Evolutionary conservation across 495 filamentous ascomycete genomes (phyloP).

Genomic region (Xylaria nigripes): DNA sequence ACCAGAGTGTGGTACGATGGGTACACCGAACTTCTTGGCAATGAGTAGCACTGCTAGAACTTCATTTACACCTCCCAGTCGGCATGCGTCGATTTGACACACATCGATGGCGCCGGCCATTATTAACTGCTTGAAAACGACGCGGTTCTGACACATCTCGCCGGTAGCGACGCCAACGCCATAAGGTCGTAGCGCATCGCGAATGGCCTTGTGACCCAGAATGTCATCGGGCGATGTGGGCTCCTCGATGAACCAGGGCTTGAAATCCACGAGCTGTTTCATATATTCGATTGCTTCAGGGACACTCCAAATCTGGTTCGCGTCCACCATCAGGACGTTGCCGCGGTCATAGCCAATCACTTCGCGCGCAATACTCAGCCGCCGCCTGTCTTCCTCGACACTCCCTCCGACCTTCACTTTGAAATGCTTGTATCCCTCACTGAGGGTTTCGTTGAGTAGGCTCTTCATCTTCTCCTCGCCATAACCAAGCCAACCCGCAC

Average conservation of each 20-base stretch:
- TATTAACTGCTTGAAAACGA: conserved; percentile 89
- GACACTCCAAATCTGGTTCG: conserved; percentile 91
- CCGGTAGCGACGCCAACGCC: conserved; percentile 85
- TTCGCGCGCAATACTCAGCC: conserved; percentile 66
- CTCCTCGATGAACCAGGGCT: conserved; percentile 97
- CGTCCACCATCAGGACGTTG: conserved; percentile 90
- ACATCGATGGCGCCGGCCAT: conserved; percentile 72
- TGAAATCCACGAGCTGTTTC: conserved; percentile 71
- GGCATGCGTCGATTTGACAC: conserved; percentile 86
- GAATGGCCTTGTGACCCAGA: conserved; percentile 76
- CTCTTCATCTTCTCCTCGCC: conserved; percentile 72
- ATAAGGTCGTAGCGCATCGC: conserved; percentile 64
- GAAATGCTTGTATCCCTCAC: conserved; percentile 75
- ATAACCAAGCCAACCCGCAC: conserved; percentile 93
- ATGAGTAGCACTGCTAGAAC: conserved; percentile 85
- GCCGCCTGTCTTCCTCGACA: conserved; percentile 58
- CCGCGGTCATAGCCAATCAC: conserved; percentile 81
- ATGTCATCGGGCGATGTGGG: conserved; percentile 93
- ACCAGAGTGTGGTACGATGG: conserved; percentile 81
- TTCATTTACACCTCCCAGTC: conserved; percentile 87
- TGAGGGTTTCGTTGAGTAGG: conserved; percentile 62
- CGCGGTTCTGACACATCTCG: conserved; percentile 95
- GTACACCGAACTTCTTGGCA: conserved; percentile 76
- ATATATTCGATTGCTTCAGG: conserved; percentile 88
- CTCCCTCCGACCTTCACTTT: conserved; percentile 82